Evolutionary conservation across 1,139 yeast species (phyloP), one percentile per base, ranked within the genome.

Genomic region (Diutina sp.): DNA sequence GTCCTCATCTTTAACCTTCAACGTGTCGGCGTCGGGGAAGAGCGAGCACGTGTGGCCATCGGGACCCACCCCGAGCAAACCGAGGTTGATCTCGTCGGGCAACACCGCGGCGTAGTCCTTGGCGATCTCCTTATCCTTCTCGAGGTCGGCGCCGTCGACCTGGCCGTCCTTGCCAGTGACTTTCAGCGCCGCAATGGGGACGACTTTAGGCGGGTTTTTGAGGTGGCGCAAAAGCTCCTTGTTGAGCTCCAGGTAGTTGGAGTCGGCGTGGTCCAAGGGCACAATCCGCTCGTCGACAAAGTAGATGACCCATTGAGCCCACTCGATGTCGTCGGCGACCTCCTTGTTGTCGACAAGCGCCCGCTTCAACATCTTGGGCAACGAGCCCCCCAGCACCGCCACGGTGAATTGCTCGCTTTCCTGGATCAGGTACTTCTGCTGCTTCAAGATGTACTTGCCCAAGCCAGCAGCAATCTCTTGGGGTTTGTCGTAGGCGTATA

Each of bases 361-460:
- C 57, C 76, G 74, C 61, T 84, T 82, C 66, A 91, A 77, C 3
- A 84, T 89, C 63, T 86, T 85, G 32, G 91, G 89, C 63, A 90
- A 76, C 4, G 96, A 89, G 1, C 98, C 98, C 51, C 97, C 98
- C 58, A 95, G 85, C 54, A 91, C 77, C 28, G 97, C 97, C 60
- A 91, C 77, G 62, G 80, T 81, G 71, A 91, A 91, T 30, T 68
- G 67, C 58, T 64, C 71, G 51, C 65, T 67, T 50, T 61, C 61
- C 32, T 67, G 63, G 58, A 86, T 70, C 2, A 83, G 83, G 38
- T 71, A 67, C 60, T 83, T 72, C 67, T 87, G 93, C 56, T 76
- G 68, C 56, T 75, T 69, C 44, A 86, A 63, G 50, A 87, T 73
- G 64, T 79, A 79, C 55, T 69, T 63, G 14, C 83, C 90, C 55